Evolutionary conservation across 2,329 filamentous ascomycete species (phyloP), one percentile per base, ranked within the genome.

Genomic region (Lachnellula willkommii): DNA sequence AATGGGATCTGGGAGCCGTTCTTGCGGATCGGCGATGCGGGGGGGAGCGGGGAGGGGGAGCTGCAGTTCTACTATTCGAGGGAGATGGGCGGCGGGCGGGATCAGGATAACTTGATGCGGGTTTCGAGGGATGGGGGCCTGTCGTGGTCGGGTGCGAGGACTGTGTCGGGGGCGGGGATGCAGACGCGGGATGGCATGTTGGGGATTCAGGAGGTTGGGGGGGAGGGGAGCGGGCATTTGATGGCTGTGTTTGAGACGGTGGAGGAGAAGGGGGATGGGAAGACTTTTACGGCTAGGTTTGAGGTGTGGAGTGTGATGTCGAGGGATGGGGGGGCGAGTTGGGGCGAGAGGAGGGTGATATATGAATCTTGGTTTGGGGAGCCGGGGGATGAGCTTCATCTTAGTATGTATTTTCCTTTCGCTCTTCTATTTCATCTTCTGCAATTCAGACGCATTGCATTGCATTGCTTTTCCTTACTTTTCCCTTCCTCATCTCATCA

Each of bases 1-100:
- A 42, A 53, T 36, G 56, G 56, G n/a, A n/a, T 53, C 15, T 59
- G 57, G 57, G 57, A 59, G 28, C 57, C 57, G 2, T 54, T 54
- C 20, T n/a, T 59, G 7, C 15, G 54, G 8, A 40, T 48, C 8
- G 43, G 45, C 20, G 12, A 20, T 14, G 36, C 32, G 11, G 52
- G 40, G 26, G 26, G 7, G 26, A 7, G 7, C 1, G 26, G 1
- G 4, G 26, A n/a, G n/a, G n/a, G 26, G 9, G 43, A 28, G 9
- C 32, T 57, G 15, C 55, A 58, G 53, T 42, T 59, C 7, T 56
- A 48, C 36, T 59, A 54, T 28, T 59, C 57, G 5, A 32, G 47
- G 12, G 56, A 58, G 43, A 22, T 43, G 20, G 46, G 36, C 17
- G 46, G 36, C 7, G 45, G 22, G 11, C 2, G 32, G n/a, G 56